Conservation (phyloP, 1,284 basidiomycete species). For the Calocybe gambosa region DNA sequence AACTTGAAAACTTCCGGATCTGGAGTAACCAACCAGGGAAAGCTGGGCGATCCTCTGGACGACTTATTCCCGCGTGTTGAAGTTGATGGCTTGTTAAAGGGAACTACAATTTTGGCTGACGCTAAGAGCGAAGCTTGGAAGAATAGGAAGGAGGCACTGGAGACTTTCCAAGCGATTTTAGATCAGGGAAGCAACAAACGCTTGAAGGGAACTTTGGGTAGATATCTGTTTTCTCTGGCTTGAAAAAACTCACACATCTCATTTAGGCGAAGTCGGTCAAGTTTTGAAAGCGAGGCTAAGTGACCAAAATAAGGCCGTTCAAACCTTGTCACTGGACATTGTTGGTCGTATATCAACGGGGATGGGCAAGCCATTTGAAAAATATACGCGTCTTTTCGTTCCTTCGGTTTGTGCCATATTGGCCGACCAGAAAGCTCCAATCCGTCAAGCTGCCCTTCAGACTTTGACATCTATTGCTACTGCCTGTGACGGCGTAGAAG, state of each 20-base stretch:
- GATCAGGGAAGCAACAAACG: slow-evolving; percentile 91
- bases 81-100: slow-evolving; percentile 80
- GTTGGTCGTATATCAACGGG: slow-evolving; percentile 85
- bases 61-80: slow-evolving; percentile 95
- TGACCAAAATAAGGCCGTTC: slow-evolving; percentile 94
- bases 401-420: slow-evolving; percentile 80
- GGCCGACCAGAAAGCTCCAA: slow-evolving; percentile 89
- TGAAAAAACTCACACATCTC: background rate
- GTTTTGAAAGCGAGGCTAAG: slow-evolving; percentile 85
- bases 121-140: slow-evolving; percentile 96
- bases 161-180: slow-evolving; percentile 76
- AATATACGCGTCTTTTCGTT: slow-evolving; percentile 74
- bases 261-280: slow-evolving; percentile 80
- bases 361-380: slow-evolving; percentile 96
- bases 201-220: slow-evolving; percentile 87
- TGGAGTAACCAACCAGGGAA: slow-evolving; percentile 34
- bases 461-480: slow-evolving; percentile 82
- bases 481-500: slow-evolving; percentile 80
- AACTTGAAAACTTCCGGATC: slow-evolving; percentile 38
- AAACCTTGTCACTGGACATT: slow-evolving; percentile 85
- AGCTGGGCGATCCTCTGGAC: slow-evolving; percentile 71
- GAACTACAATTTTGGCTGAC: slow-evolving; percentile 79
- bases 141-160: slow-evolving; percentile 92
- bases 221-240: slow-evolving; percentile 20
- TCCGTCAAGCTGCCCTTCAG: slow-evolving; percentile 73